Evolutionary conservation across 2,329 filamentous ascomycete species (phyloP), one percentile per base, ranked within the genome.

Genomic region (Aspergillus floridensis): DNA sequence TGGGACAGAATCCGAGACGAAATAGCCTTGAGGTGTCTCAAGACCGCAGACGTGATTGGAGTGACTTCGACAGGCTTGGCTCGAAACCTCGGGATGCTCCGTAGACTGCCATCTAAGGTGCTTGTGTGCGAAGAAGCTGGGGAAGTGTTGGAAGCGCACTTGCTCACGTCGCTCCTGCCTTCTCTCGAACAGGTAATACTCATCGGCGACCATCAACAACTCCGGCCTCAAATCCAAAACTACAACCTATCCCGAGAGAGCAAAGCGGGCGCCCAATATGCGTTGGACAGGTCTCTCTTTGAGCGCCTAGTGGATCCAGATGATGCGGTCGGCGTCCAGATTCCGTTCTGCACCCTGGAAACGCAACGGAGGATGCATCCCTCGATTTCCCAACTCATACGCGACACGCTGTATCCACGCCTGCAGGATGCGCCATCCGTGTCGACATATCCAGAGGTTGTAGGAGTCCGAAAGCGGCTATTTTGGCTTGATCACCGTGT

Each of bases 341-440:
- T 80, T 11, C 78, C 79, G 4, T 74, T 74, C 53, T 72, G 65
- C 51, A 76, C 72, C 3, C 74, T 90, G 2, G 76, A 86, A 11
- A 81, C 80, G 0, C 88, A 91, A 67, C 76, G 86, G 12, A 80
- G 88, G 11, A 91, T 91, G 87, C 80, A 83, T 54, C 88, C 88
- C 0, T 78, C 77, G 0, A 87, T 91, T 10, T 81, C 88, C 0
- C 69, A 72, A 1, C 79, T 91, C 0, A 76, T 91, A 8, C 77
- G 85, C 0, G 72, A 79, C 0, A 83, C 84, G 0, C 69, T 88
- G 0, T 90, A 91, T 60, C 82, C 81, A 0, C 64, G 75, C 0
- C 73, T 91, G 0, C 56, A 79, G 14, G 87, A 91, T 65, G 77
- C 79, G 7, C 62, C 73, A 0, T 70, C 63, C 1, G 77, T 77